Base-by-base conservation (phyloP, 345 rosid genomes). In the Camelina laxa region DNA sequence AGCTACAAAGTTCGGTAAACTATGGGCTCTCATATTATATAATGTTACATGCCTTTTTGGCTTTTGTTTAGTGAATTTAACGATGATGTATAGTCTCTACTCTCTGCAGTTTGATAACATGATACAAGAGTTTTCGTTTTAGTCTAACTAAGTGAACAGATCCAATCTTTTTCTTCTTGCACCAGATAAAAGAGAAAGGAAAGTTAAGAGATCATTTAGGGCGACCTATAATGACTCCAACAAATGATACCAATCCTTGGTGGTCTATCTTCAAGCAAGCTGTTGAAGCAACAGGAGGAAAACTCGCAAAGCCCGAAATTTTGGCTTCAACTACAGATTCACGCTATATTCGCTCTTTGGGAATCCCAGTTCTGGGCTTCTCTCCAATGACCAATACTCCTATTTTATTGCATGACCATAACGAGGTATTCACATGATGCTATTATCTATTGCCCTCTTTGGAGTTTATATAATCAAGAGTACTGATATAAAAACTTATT, bases 241-340 rank as follows among this genome's bases (percentile, higher is more conserved):
- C 90, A 11, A 80, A 94, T 77, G 87, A 80, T 73, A 85, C 96
- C 8, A 94, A 91, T 83, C 96, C 93, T 3, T 91, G 97, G 98
- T 94, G 98, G 96, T 47, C 81, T 69, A 82, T 85, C 65, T 94
- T 94, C 82, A 88, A 83, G 69, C 79, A 83, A 82, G 92, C 89
- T 70, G 81, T 91, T 16, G 78, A 69, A 64, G 91, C 90, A 57
- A 87, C 83, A 33, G 97, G 97, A 72, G 96, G 89, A 67, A 88
- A 83, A 77, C 92, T 91, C 30, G 83, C 85, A 20, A 87, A 86
- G 75, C 92, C 99, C 35, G 98, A 94, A 80, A 91, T 94, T 20
- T 83, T 91, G 82, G 20, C 90, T 67, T 94, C 99, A 36, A 94
- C 99, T 38, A 90, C 97, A 9, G 99, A 94, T 84, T 82, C 96